Percentiles rank a stretch among this genome's conserved stretches.
Evolutionary conservation across 345 rosid genomes (phyloP).

Genomic region (Eucalyptus fibrosa): DNA sequence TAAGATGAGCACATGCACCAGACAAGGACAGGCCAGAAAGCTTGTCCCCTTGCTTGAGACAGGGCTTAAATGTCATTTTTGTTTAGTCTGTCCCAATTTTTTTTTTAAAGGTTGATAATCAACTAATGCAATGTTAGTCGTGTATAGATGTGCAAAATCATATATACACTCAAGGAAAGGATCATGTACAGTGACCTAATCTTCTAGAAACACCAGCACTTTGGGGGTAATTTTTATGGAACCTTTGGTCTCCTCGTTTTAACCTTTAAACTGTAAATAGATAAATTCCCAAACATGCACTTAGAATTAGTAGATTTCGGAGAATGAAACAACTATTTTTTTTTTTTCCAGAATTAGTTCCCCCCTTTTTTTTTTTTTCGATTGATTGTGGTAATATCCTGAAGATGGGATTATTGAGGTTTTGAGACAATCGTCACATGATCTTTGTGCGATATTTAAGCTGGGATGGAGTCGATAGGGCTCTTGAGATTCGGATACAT

Average conservation of each 20-base stretch:
- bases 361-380: background rate
- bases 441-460: background rate
- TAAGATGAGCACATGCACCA: background rate
- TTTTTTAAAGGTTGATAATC: background rate
- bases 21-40: constrained; percentile 16
- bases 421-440: background rate
- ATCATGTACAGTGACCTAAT: background rate
- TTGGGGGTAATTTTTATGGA: background rate
- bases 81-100: background rate
- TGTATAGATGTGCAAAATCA: background rate
- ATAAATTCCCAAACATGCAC: background rate
- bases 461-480: background rate
- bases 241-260: background rate
- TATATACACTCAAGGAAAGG: background rate
- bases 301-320: background rate
- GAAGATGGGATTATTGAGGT: background rate
- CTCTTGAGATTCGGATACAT: background rate
- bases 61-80: background rate
- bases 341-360: background rate
- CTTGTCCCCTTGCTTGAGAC: constrained; percentile 48
- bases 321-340: background rate
- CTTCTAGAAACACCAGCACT: background rate
- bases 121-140: background rate
- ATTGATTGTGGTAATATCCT: background rate
- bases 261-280: background rate